phyloP scores from a whole-genome alignment of 768 basidiomycete species.

The Epithele typhae region DNA sequence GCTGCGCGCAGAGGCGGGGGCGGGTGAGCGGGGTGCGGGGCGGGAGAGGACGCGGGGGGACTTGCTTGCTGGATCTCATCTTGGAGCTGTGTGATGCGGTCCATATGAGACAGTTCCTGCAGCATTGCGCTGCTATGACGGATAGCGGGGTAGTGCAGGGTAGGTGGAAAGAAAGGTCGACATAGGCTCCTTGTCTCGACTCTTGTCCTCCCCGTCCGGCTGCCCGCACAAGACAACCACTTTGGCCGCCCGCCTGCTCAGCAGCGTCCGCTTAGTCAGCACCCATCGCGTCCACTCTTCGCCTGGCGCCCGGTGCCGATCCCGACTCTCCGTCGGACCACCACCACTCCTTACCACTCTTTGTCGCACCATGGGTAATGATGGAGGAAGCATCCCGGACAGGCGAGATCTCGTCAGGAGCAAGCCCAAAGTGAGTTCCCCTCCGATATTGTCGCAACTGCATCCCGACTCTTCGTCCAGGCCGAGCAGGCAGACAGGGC shows the following conservation, averaged over 20 bases:
- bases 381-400: constrained; percentile 86
- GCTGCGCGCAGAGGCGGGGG: constrained; percentile 81
- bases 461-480: constrained; percentile 26
- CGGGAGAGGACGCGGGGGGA: not conserved
- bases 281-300: not conserved
- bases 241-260: not conserved
- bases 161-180: constrained; percentile 1
- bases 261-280: not conserved
- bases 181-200: constrained; percentile 4
- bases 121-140: constrained; percentile 68
- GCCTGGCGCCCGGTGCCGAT: too few species aligned
- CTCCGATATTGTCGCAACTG: not conserved
- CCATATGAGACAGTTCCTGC: constrained; percentile 91
- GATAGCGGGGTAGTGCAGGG: constrained; percentile 3
- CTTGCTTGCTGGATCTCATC: constrained; percentile 87
- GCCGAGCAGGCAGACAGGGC: constrained; percentile 89
- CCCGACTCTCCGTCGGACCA: constrained; percentile 9
- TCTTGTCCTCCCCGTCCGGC: too few species aligned
- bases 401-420: constrained; percentile 72
- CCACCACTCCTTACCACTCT: not conserved
- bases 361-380: constrained; percentile 64
- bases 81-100: constrained; percentile 93
- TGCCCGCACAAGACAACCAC: not conserved
- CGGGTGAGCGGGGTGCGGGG: constrained; percentile 41
- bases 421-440: constrained; percentile 58